Percentiles rank a stretch among this genome's conserved stretches.
Conservation (phyloP, 2,329 filamentous ascomycete species). For the Sporothrix humicola region DNA sequence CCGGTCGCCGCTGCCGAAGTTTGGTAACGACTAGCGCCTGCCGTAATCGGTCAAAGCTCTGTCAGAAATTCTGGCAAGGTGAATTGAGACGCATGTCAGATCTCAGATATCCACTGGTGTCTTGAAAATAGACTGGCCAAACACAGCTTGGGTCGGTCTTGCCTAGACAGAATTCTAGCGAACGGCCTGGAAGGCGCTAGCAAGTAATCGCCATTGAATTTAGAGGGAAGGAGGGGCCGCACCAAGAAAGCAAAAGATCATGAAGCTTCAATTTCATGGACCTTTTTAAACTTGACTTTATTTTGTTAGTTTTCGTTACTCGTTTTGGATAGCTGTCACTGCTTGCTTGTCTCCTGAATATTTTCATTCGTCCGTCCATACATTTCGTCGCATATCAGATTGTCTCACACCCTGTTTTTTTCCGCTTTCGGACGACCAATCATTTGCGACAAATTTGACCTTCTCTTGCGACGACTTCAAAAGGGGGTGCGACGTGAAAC, state of each 20-base stretch:
- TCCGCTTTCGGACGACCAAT: background rate
- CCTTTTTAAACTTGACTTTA: background rate
- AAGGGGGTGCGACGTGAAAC: background rate
- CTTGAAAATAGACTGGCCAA: background rate
- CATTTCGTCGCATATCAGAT: too few species aligned
- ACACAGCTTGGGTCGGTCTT: background rate
- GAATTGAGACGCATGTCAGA: too few species aligned
- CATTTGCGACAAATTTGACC: background rate
- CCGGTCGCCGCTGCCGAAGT: slow-evolving; percentile 9
- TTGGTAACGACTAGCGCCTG: background rate
- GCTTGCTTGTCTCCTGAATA: too few species aligned
- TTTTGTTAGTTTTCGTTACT: too few species aligned
- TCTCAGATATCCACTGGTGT: too few species aligned
- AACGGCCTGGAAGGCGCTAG: slow-evolving; percentile 35
- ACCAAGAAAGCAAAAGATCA: background rate
- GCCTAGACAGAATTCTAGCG: slow-evolving; percentile 17
- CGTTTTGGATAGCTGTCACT: background rate
- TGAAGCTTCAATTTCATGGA: background rate
- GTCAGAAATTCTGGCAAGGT: too few species aligned
- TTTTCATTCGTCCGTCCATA: too few species aligned
- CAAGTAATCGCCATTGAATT: slow-evolving; percentile 21
- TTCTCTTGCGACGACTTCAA: background rate
- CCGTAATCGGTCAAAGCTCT: background rate
- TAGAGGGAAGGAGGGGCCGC: background rate
- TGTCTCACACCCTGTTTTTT: too few species aligned